These are phyloP conservation scores for Aphanomyces invadans DNA, from an alignment of 352 stramenopile genomes.

Conservation along the genomic window DNA sequence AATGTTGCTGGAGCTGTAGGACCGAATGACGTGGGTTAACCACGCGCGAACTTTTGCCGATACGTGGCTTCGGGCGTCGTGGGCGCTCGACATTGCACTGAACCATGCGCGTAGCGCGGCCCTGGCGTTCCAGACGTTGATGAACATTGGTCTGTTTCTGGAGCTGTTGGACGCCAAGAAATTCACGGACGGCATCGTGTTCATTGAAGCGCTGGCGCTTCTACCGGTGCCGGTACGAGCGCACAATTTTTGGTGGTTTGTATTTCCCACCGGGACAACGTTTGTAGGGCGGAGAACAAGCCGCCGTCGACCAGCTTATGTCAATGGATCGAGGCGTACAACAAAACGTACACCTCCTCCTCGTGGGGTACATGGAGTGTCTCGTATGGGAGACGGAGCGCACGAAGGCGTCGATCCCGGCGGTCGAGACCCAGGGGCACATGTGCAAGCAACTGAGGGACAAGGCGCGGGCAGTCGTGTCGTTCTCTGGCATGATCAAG, in stretches of 20 bases:
- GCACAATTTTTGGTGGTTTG: slow-evolving; percentile 21
- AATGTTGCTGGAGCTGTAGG: slow-evolving; percentile 16
- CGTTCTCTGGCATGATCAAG: slow-evolving; percentile 85
- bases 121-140: slow-evolving; percentile 74
- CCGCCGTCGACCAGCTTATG: slow-evolving; percentile 70
- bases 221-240: slow-evolving; percentile 56
- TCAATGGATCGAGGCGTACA: slow-evolving; percentile 71
- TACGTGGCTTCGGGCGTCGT: slow-evolving; percentile 81
- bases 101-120: slow-evolving; percentile 56
- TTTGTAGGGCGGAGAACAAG: slow-evolving; percentile 30
- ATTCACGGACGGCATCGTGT: slow-evolving; percentile 72
- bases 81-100: slow-evolving; percentile 68
- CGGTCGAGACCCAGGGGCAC: slow-evolving; percentile 26
- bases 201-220: slow-evolving; percentile 71
- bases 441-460: slow-evolving; percentile 44
- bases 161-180: slow-evolving; percentile 78
- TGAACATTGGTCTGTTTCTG: slow-evolving; percentile 83
- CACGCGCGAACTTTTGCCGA: slow-evolving; percentile 78
- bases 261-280: slow-evolving; percentile 37
- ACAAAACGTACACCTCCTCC: slow-evolving; percentile 77
- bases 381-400: slow-evolving; percentile 76
- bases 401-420: slow-evolving; percentile 34
- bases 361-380: slow-evolving; percentile 83
- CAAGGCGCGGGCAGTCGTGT: slow-evolving; percentile 77
- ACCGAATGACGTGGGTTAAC: slow-evolving; percentile 77